A percentile compares a stretch with the other conserved stretches of the same genome.
Evolutionary conservation across 768 basidiomycete genomes (phyloP).

Genomic region (Suillus brevipes): DNA sequence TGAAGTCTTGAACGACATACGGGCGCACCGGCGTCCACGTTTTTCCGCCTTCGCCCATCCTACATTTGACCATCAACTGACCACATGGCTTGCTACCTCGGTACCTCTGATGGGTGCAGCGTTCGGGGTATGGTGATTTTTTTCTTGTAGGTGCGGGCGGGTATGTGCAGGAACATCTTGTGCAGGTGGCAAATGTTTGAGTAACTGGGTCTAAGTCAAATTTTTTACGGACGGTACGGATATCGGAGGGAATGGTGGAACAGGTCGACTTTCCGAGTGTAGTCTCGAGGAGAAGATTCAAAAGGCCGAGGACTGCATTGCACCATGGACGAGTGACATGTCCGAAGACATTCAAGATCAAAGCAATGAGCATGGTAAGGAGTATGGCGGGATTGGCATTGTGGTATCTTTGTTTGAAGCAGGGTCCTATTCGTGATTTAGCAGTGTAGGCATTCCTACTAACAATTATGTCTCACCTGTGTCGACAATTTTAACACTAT

Average conservation of each 20-base stretch:
- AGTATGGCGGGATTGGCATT: too few relatives aligned
- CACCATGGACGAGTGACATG: constrained; percentile 11
- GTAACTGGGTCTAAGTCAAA: constrained; percentile 23
- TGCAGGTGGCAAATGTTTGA: constrained; percentile 26
- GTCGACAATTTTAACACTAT: constrained; percentile 3
- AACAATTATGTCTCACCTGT: constrained; percentile 1
- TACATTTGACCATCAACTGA: constrained; percentile 6
- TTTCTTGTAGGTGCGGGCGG: constrained; percentile 4
- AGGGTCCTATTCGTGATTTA: background rate
- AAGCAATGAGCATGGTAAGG: constrained; percentile 5
- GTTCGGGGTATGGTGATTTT: constrained; percentile 18
- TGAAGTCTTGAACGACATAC: constrained; percentile 29
- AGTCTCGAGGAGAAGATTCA: constrained; percentile 7
- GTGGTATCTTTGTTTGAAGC: too few relatives aligned
- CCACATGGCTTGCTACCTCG: constrained; percentile 18
- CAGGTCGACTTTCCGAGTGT: background rate
- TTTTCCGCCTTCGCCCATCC: background rate
- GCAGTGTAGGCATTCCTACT: background rate
- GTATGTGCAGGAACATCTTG: constrained; percentile 28
- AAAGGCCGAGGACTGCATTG: constrained; percentile 9
- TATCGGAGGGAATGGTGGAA: constrained; percentile 16
- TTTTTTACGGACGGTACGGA: constrained; percentile 4
- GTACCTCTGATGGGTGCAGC: constrained; percentile 21
- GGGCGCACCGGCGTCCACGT: constrained; percentile 9
- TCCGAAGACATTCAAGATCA: constrained; percentile 12